Base-by-base conservation (phyloP, 148 eudicot genomes). In the Talinum fruticosum region DNA sequence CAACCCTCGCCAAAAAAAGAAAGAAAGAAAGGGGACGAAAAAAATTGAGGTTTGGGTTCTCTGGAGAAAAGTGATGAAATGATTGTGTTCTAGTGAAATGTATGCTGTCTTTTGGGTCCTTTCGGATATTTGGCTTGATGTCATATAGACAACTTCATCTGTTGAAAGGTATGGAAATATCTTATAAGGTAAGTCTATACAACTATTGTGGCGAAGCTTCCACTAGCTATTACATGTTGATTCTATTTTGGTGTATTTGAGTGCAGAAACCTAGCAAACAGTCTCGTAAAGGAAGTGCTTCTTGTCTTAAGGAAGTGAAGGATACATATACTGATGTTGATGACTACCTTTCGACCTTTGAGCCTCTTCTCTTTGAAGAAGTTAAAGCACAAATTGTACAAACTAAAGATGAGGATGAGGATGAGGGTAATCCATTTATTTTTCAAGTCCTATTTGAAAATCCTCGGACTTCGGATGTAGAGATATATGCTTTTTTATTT, bases 351-450 rank as follows among this genome's bases (percentile, higher is more conserved):
- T 76, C 84, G 7, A 91, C 89, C 10, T 95, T 95, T 53, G 97
- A 92, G 85, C 96, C 96, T 12, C 92, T 92, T 75, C 86, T 95
- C 57, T 95, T 95, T 72, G 97, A 92, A 88, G 97, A 95, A 83
- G 96, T 88, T 68, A 91, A 95, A 84, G 88, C 96, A n/a, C 96
- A 92, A 84, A 89, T 94, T 69, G 73, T 83, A 29, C 88, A 87
- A 83, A 78, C 79, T 41, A 85, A 79, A 82, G 88, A 89, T 29
- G 90, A 89, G 28, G 88, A 89, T 29, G 90, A 89, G 28, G 96
- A 91, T 77, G 97, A 85, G 49, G 89, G 97, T 91, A 86, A 13
- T 57, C 77, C 45, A 18, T 7, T 71, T 62, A 12, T 67, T n/a
- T 21, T 7, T 68, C 14, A 4, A 24, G 28, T 51, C 8, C 34